phyloP scores from a whole-genome alignment of 768 basidiomycete genomes.

The Lactarius sp. region DNA sequence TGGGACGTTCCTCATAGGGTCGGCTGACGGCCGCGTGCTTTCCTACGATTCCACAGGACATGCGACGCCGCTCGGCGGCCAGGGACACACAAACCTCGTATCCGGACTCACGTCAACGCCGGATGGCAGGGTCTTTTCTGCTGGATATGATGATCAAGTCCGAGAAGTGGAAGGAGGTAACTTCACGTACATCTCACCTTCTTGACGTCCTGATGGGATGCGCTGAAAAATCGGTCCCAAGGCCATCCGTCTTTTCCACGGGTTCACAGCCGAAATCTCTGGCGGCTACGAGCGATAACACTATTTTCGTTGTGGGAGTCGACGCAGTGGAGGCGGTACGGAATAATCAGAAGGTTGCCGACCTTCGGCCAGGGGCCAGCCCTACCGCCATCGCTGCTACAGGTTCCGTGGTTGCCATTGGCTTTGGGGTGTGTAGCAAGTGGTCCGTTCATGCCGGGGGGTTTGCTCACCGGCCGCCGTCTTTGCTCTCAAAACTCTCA shows the following conservation, averaged over 20 bases:
- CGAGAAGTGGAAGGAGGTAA: constrained; percentile 54
- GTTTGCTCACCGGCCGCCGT: constrained; percentile 6
- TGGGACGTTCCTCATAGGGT: constrained; percentile 75
- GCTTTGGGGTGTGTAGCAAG: constrained; percentile 56
- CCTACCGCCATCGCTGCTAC: constrained; percentile 56
- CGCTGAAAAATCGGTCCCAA: constrained; percentile 30
- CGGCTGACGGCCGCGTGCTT: constrained; percentile 71
- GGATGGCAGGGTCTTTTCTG: constrained; percentile 54
- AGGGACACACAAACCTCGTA: constrained; percentile 67
- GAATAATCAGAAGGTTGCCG: constrained; percentile 62
- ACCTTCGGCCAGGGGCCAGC: constrained; percentile 46
- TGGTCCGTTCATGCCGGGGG: constrained; percentile 20
- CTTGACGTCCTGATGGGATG: constrained; percentile 1
- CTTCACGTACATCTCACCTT: constrained; percentile 41
- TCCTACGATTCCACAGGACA: constrained; percentile 52
- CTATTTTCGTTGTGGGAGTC: constrained; percentile 60
- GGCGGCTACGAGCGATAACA: constrained; percentile 53
- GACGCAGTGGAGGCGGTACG: constrained; percentile 60
- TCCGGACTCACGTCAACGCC: constrained; percentile 50
- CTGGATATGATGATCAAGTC: constrained; percentile 78
- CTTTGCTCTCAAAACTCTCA: constrained; percentile 30
- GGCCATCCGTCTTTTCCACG: constrained; percentile 49
- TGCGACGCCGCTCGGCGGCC: constrained; percentile 49
- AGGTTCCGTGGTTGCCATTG: constrained; percentile 57
- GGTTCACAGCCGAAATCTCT: constrained; percentile 64